Conservation (phyloP, 2,329 filamentous ascomycete species). For the Dactylellina parvicollis region DNA sequence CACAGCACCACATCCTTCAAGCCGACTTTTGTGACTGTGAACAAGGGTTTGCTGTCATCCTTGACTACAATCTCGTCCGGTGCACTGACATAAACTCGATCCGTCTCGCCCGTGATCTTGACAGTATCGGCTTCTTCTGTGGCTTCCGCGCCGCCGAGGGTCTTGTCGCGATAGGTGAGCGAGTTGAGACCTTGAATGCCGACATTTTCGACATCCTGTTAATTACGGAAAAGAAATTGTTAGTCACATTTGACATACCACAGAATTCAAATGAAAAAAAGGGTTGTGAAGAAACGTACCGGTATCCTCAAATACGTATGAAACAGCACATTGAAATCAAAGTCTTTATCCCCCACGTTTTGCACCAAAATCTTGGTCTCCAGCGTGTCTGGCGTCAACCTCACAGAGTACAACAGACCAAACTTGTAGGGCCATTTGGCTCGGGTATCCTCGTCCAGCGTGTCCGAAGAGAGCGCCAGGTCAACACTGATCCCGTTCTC, state of each 20-base stretch:
- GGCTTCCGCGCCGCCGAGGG: conserved; percentile 71
- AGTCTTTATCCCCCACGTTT: conserved; percentile 75
- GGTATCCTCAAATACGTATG: conserved; percentile 88
- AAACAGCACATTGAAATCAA: conserved; percentile 90
- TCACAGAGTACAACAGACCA: conserved; percentile 91
- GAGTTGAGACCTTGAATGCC: conserved; percentile 79
- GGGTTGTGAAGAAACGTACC: conserved; percentile 66
- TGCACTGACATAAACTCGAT: conserved; percentile 83
- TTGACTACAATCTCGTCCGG: conserved; percentile 69
- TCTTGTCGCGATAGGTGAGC: conserved; percentile 84
- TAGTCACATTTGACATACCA: neutral
- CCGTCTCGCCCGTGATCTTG: conserved; percentile 79
- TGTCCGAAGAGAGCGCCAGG: conserved; percentile 83
- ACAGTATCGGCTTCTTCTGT: conserved; percentile 74
- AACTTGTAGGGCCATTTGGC: conserved; percentile 87
- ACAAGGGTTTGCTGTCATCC: conserved; percentile 72
- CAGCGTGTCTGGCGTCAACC: conserved; percentile 77
- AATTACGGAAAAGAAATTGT: neutral
- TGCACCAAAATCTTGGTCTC: conserved; percentile 85
- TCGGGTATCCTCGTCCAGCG: conserved; percentile 74
- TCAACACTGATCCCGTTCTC: conserved; percentile 83
- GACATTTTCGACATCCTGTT: conserved; percentile 79
- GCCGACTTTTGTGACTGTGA: conserved; percentile 82
- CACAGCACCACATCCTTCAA: conserved; percentile 90
- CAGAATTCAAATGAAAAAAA: conserved; percentile 7